Base-by-base conservation (phyloP, 2,329 filamentous ascomycete genomes). In the Fusarium solani-melongenae region DNA sequence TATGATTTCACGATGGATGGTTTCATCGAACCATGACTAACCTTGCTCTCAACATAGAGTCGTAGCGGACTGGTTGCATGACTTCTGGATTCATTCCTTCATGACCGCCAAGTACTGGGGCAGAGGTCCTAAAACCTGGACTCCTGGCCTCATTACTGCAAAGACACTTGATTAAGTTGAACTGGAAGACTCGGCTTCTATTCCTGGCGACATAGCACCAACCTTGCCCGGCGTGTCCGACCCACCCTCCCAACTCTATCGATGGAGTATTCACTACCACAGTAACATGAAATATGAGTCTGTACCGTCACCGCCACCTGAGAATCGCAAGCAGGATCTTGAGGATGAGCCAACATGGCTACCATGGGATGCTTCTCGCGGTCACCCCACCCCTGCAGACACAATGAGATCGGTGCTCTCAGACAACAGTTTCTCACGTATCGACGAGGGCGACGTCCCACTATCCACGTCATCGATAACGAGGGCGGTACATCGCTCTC, bases 51-150 rank as follows among this genome's bases (percentile, higher is more conserved):
- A 57, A 57, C 9, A 20, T 6, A 62, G 60, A 41, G 22, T 41
- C 5, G 2, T 62, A 1, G 20, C 5, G 1, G 31, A 29, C 12
- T 62, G 46, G 60, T 14, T 62, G 14, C 15, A 62, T 51, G 60
- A 62, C 12, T 62, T 62, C n/a, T 69, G 20, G 36, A 66, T 69
- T 12, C 58, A 66, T 29, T 57, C 57, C 12, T 69, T 59, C 34
- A 56, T 62, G 39, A 66, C 58, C 2, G 58, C 63, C 4, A 69
- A 69, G 44, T 66, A 62, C 15, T 66, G 66, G 66, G 58, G 62
- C 1, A 66, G 33, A 41, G 62, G 62, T 4, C 62, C 62, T 10
- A 12, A 17, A 2, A 46, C 3, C 10, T 66, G 66, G 57, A 58
- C 62, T 4, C 36, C 41, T 20, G 36, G 39, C 6, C 46, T 41